Conservation (phyloP, 2,329 filamentous ascomycete genomes). For the Trichoderma lentiforme region DNA sequence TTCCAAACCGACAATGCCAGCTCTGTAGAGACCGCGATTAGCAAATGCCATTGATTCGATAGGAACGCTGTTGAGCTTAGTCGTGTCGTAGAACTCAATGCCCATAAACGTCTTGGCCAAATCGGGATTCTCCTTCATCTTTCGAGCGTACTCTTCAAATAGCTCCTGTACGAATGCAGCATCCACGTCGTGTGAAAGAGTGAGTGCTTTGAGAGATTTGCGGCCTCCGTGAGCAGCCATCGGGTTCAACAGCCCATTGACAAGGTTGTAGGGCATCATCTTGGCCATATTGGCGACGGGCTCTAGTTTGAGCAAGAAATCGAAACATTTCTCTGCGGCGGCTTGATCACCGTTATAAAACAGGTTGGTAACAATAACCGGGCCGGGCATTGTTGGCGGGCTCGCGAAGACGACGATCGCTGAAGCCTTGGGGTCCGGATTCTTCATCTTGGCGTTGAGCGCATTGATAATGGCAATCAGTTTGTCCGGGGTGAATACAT, state of each 20-base stretch:
- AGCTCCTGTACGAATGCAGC: neutral
- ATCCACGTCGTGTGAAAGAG: slow-evolving; percentile 39
- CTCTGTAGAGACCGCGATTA: slow-evolving; percentile 1
- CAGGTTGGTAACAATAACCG: slow-evolving; percentile 16
- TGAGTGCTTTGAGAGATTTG: slow-evolving; percentile 39
- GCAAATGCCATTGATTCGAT: slow-evolving; percentile 31
- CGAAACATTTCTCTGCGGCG: slow-evolving; percentile 35
- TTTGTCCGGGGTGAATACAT: slow-evolving; percentile 27
- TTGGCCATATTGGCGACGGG: slow-evolving; percentile 34
- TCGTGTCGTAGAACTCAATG: slow-evolving; percentile 42
- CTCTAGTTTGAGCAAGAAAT: slow-evolving; percentile 33
- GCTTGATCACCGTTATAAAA: slow-evolving; percentile 30
- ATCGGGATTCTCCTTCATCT: slow-evolving; percentile 25
- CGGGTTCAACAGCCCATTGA: slow-evolving; percentile 33
- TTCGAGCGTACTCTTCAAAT: slow-evolving; percentile 28
- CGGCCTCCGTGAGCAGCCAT: slow-evolving; percentile 35
- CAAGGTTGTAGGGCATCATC: slow-evolving; percentile 38
- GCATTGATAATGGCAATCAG: slow-evolving; percentile 26
- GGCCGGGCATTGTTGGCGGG: neutral
- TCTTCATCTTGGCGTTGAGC: slow-evolving; percentile 24
- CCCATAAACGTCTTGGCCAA: slow-evolving; percentile 25
- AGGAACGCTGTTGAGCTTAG: slow-evolving; percentile 25
- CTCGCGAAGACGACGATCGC: slow-evolving; percentile 32
- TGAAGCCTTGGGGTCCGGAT: slow-evolving; percentile 22
- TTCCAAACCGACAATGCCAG: neutral